A percentile compares a stretch with the other conserved stretches of the same genome.
Evolutionary conservation across 2,329 filamentous ascomycete species (phyloP).

Genomic region (Aspergillus neoniger): DNA sequence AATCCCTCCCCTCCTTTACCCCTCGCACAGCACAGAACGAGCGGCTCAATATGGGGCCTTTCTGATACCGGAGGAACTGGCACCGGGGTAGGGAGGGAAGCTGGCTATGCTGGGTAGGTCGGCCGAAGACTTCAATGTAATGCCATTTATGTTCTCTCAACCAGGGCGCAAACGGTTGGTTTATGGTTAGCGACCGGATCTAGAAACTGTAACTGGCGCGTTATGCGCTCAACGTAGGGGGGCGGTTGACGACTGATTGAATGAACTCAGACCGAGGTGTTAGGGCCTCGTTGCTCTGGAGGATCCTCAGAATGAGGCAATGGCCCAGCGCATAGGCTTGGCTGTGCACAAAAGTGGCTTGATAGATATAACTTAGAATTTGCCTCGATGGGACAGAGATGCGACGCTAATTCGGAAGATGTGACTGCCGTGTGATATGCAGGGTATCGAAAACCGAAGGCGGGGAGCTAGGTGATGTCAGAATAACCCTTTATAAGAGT

Average conservation of each 20-base stretch:
- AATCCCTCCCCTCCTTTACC: conserved; percentile 33
- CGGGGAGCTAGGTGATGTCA: conserved; percentile 1
- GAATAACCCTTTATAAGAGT: neutral
- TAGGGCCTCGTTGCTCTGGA: neutral
- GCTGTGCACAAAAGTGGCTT: neutral
- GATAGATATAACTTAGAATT: neutral
- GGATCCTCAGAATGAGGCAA: neutral
- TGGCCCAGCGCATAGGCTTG: neutral
- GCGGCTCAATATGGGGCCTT: conserved; percentile 21
- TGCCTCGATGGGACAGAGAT: neutral
- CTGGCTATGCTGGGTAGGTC: conserved; percentile 15
- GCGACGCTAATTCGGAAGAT: neutral
- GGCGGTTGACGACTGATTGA: neutral
- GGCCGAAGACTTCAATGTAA: conserved; percentile 23
- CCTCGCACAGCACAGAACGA: conserved; percentile 31
- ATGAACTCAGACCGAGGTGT: neutral
- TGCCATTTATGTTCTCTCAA: conserved; percentile 28
- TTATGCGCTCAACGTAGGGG: neutral
- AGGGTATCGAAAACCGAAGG: neutral
- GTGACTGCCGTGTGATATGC: neutral
- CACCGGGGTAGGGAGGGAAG: conserved; percentile 30
- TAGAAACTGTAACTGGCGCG: neutral
- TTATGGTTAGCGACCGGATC: neutral
- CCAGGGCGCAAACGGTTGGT: neutral
- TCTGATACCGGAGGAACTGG: conserved; percentile 20